Evolutionary conservation across 169 alveolate species (phyloP), one percentile per base, ranked within the genome.

Genomic region (Plasmodium gonderi): DNA sequence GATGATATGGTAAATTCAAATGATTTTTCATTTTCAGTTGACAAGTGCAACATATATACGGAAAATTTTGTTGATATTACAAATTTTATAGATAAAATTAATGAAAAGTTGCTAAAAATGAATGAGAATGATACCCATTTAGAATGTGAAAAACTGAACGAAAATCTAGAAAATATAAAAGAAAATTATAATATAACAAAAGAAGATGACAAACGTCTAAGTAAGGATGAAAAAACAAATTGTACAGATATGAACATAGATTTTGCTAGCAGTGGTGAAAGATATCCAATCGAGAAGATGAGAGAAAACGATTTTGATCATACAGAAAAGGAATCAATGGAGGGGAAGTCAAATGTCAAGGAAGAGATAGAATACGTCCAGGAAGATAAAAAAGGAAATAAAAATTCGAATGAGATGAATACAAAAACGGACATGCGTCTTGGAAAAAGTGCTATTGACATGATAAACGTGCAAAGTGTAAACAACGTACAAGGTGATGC

Each of bases 281-380:
- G 5, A 36, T 14, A 60, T 12, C 36, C 72, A 3, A 36, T 36
- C 85, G 85, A 93, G 92, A n/a, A 89, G 92, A 91, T 90, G 94
- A 95, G 95, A 64, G 96, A 94, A 67, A 45, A 51, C 38, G 69
- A 76, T 20, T 29, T 5, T 8, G 78, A 92, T n/a, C n/a, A n/a
- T n/a, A n/a, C n/a, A n/a, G n/a, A n/a, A n/a, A 96, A 36, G 77
- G 91, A 65, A 80, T 79, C 76, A 92, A 91, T 69, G 97, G 91
- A 79, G 94, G 92, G 81, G 92, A 92, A 85, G 79, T 89, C 72
- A 31, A 83, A 68, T 90, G 92, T 91, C 33, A 96, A 51, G 68
- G 23, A 75, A 79, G 80, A 93, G 54, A 44, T 23, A 26, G 64
- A 29, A 38, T 45, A 79, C 42, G 33, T 42, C 45, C 79, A 64